Evolutionary conservation across 176 grass and related monocot genomes (phyloP), one percentile per base, ranked within the genome.

Genomic region (Pontederia crassipes): DNA sequence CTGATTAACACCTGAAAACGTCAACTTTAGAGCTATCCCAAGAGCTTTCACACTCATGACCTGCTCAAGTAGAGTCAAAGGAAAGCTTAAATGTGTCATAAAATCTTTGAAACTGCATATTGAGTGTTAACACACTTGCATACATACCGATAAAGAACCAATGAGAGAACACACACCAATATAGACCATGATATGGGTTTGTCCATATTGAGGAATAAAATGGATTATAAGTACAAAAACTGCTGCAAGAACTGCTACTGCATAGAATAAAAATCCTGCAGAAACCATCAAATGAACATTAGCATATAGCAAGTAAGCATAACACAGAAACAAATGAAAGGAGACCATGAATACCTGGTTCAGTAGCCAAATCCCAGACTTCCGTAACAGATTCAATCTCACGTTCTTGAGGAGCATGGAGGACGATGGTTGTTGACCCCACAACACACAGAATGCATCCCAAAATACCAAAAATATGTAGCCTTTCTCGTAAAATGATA

Each of bases 1-100:
- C 67, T 94, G 89, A 67, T 85, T 94, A 27, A 45, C 88, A 66
- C 89, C 81, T 28, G 78, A 87, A 85, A 94, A 94, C 59, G 89
- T 94, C 52, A 94, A 74, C 73, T 85, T 94, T 49, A 94, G 78
- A 69, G 89, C 84, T 81, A 94, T 94, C 20, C 89, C 84, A 72
- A 94, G 84, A 61, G 89, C 84, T 81, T 94, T 84, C 48, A 94
- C 89, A 53, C 89, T 84, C 89, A 93, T 93, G 49, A 94, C 89
- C 89, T 94, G 75, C 73, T 11, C 65, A 17, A 49, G 28, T 46
- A 53, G 17, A 29, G 74, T 11, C 49, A 75, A 53, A 2, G 65
- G 54, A 55, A 63, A 61, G 24, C 14, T 35, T 17, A 10, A 27
- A 63, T 13, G 2, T 28, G 32, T 51, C 68, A 52, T 5, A 17